Evolutionary conservation across 805 yeast species (phyloP).

Genomic region (Candida qinlingensis): DNA sequence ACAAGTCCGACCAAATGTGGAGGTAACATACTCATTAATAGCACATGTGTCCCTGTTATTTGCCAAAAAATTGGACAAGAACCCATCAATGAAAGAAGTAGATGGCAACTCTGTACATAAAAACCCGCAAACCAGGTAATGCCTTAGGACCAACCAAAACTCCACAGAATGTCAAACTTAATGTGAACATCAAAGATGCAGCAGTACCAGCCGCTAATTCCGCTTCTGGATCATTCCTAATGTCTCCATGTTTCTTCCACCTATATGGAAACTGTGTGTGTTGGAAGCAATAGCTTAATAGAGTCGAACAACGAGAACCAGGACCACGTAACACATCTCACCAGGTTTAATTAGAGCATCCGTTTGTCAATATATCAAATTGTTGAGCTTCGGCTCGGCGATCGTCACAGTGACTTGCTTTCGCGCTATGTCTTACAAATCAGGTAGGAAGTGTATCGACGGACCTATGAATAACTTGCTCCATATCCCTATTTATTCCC

Average conservation of each 20-base stretch:
- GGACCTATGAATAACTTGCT: too few species aligned
- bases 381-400: conserved; percentile 15
- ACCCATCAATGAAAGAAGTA: conserved; percentile 56
- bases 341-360: conserved; percentile 59
- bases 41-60: conserved; percentile 42
- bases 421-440: too few species aligned
- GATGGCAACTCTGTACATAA: conserved; percentile 74
- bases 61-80: conserved; percentile 51
- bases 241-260: conserved; percentile 32
- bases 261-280: conserved; percentile 51
- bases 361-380: conserved; percentile 45
- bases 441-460: too few species aligned
- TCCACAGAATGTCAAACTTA: conserved; percentile 71
- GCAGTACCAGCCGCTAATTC: conserved; percentile 51
- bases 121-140: conserved; percentile 69
- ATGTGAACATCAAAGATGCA: conserved; percentile 48
- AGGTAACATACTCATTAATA: conserved; percentile 37
- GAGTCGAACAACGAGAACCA: conserved; percentile 66
- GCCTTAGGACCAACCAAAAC: conserved; percentile 52
- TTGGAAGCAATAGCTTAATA: conserved; percentile 50
- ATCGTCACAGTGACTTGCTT: too few species aligned
- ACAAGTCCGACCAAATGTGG: conserved; percentile 57
- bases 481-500: too few species aligned
- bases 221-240: conserved; percentile 24
- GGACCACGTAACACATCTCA: conserved; percentile 78